A percentile compares a stretch with the other conserved stretches of the same genome.
Conservation (phyloP, 1,284 basidiomycete genomes). For the Pterula multifida region DNA sequence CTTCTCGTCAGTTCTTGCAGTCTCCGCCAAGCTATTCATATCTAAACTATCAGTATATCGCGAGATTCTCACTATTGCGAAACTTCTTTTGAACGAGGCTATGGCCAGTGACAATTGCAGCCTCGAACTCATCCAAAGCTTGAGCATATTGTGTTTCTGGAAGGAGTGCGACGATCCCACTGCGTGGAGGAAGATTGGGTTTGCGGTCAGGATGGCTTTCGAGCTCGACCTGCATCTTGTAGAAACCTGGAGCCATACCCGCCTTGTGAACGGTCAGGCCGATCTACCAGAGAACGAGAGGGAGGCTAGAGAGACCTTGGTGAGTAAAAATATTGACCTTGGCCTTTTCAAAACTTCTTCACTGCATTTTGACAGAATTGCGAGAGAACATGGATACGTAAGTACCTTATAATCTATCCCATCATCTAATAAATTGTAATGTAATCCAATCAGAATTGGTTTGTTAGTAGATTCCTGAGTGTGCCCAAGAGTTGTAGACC, state of each 20-base stretch:
- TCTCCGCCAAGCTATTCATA: constrained; percentile 70
- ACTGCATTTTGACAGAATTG: not conserved
- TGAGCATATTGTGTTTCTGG: constrained; percentile 1
- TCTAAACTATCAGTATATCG: not conserved
- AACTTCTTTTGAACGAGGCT: not conserved
- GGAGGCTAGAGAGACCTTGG: constrained; percentile 1
- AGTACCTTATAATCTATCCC: too few relatives aligned
- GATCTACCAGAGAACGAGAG: not conserved
- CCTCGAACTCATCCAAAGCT: not conserved
- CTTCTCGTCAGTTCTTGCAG: constrained; percentile 73
- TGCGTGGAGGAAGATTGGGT: not conserved
- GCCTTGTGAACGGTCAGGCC: not conserved
- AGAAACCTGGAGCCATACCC: not conserved
- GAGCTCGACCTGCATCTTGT: constrained; percentile 1
- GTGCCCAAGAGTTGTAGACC: too few relatives aligned
- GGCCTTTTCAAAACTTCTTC: not conserved
- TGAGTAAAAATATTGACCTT: not conserved
- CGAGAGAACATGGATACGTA: constrained; percentile 2
- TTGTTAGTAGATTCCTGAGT: not conserved
- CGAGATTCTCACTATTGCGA: not conserved
- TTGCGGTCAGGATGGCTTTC: not conserved
- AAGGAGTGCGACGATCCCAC: constrained; percentile 1
- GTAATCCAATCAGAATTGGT: not conserved
- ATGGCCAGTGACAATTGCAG: not conserved
- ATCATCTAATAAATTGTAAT: not conserved